Percentiles rank a stretch among this genome's conserved stretches.
phyloP scores from a whole-genome alignment of 164 flowering plant species.

The Stephania japonica region DNA sequence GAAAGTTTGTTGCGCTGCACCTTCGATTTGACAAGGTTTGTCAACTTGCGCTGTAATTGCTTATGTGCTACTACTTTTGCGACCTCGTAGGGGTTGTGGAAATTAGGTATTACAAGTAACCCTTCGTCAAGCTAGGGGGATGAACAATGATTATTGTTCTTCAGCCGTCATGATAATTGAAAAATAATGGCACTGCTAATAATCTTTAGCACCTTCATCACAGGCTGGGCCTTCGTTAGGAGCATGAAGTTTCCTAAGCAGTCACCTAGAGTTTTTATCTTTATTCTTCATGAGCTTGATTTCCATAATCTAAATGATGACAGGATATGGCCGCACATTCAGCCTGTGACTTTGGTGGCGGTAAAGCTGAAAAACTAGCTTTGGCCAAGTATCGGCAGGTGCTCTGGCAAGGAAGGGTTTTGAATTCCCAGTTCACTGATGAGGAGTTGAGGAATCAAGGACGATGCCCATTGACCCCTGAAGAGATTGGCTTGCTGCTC shows the following conservation, averaged over 20 bases:
- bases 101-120: background rate
- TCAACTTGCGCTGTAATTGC: background rate
- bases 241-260: background rate
- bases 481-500: conserved; percentile 88
- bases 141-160: no score
- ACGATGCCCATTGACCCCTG: conserved; percentile 97
- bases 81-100: background rate
- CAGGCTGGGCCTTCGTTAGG: background rate
- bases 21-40: conserved; percentile 97
- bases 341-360: conserved; percentile 99
- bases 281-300: no score
- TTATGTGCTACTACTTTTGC: background rate
- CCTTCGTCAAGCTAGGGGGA: no score
- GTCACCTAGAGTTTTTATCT: background rate
- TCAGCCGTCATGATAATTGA: no score
- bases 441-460: conserved; percentile 89
- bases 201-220: no score
- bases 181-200: no score
- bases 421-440: conserved; percentile 93
- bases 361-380: conserved; percentile 89
- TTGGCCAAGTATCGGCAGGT: conserved; percentile 85
- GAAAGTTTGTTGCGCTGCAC: conserved; percentile 84
- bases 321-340: conserved; percentile 99
- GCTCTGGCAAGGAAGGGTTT: conserved; percentile 93
- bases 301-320: background rate